Conservation (phyloP, 2,329 filamentous ascomycete species). For the Colletotrichum lindemuthianum region DNA sequence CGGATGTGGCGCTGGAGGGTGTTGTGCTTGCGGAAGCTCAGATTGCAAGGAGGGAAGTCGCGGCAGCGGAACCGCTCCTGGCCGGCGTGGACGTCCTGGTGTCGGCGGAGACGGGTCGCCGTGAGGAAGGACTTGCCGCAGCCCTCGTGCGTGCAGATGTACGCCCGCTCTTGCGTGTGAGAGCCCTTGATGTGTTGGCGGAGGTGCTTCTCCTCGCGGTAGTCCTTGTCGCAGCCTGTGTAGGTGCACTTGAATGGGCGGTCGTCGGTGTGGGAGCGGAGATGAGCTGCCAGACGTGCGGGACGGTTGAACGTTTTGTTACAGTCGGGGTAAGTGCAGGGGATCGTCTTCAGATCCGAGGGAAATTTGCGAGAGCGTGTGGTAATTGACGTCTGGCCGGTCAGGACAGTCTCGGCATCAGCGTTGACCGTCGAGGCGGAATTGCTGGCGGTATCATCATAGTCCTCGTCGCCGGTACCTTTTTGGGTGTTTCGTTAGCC, state of each 20-base stretch:
- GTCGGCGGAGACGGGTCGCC: constrained; percentile 78
- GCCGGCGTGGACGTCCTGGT: constrained; percentile 81
- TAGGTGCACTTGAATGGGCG: constrained; percentile 80
- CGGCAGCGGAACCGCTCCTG: constrained; percentile 80
- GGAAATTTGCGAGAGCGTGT: constrained; percentile 61
- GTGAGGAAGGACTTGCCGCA: constrained; percentile 88
- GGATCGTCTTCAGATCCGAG: constrained; percentile 79
- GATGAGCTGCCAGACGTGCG: constrained; percentile 80
- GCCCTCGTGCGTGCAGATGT: constrained; percentile 73
- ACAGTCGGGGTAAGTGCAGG: constrained; percentile 79
- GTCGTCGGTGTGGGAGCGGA: constrained; percentile 87
- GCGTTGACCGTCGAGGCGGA: constrained; percentile 32
- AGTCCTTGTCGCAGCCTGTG: constrained; percentile 81
- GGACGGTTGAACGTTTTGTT: constrained; percentile 89
- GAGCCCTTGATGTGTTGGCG: constrained; percentile 85
- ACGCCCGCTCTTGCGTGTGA: constrained; percentile 76
- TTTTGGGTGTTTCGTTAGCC: constrained; percentile 10
- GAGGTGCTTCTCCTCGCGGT: constrained; percentile 87
- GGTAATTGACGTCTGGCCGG: constrained; percentile 33
- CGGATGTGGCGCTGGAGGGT: constrained; percentile 86
- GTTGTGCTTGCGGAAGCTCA: constrained; percentile 87
- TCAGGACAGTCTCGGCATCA: constrained; percentile 34
- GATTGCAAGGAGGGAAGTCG: constrained; percentile 74
- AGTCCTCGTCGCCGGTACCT: constrained; percentile 34
- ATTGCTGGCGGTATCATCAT: constrained; percentile 35